Percentiles rank a stretch among this genome's conserved stretches.
Conservation (phyloP, 176 grass and related monocot species). For the Musa itinerans region DNA sequence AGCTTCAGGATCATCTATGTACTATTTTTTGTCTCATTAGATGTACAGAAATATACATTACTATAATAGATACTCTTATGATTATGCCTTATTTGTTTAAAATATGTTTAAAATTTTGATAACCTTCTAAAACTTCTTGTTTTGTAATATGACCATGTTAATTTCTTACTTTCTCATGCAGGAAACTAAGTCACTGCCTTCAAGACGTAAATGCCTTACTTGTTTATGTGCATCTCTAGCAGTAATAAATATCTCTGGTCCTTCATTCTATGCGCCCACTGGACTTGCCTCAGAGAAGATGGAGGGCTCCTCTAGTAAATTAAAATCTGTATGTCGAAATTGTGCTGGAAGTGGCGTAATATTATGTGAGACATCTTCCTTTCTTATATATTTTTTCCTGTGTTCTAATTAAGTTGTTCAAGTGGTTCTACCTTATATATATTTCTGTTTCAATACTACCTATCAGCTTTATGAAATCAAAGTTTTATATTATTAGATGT, state of each 20-base stretch:
- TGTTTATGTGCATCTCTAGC: conserved; percentile 58
- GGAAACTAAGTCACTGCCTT: conserved; percentile 24
- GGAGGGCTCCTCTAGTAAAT: conserved; percentile 21
- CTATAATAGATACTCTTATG: background rate
- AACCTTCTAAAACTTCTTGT: background rate
- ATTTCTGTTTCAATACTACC: background rate
- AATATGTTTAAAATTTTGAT: background rate
- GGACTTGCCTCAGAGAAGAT: conserved; percentile 38
- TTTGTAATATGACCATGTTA: background rate
- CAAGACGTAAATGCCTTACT: conserved; percentile 67
- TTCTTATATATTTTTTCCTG: conserved; percentile 11
- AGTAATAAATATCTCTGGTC: conserved; percentile 40
- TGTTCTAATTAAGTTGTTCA: conserved; percentile 1
- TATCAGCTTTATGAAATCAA: background rate
- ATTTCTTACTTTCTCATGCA: conserved; percentile 20
- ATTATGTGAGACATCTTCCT: conserved; percentile 51
- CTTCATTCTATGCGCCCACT: conserved; percentile 34
- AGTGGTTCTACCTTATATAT: background rate
- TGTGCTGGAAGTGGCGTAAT: conserved; percentile 70
- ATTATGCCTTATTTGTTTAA: background rate
- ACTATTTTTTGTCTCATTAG: background rate
- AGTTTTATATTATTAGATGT: background rate
- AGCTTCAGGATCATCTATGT: background rate
- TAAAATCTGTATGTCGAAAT: conserved; percentile 75
- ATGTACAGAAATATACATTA: no score